Evolutionary conservation across 225 moss, liverwort and hornwort species (phyloP), one percentile per base, ranked within the genome.

Genomic region (Polytrichum formosum): DNA sequence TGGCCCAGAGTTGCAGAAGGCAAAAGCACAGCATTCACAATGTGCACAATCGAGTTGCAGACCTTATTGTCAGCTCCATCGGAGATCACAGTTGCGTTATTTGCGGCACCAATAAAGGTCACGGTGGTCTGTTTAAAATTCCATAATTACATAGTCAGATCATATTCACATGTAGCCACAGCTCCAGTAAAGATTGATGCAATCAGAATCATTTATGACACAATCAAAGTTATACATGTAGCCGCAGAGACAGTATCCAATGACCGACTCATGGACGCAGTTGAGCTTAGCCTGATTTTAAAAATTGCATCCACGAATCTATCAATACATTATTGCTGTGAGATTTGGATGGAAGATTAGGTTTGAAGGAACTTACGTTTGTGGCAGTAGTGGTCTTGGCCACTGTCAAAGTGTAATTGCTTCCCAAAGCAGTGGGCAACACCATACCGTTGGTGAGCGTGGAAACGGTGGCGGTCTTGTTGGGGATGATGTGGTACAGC

Each of bases 11-110:
- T 59, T 1, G 74, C 1, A 5, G 80, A 78, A 16, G 85, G 88
- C 26, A 89, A 69, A 72, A 89, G 58, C 65, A 89, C 88, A 1
- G 46, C 55, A 63, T 85, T 61, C 33, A 81, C 64, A 33, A 89
- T 1, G 53, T 89, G 89, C 21, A 90, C 87, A 0, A 87, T 73
- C 6, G 87, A 90, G 22, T 77, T 79, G 71, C 89, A 90, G 21
- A 90, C 89, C 4, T 0, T 7, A 22, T 74, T 35, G 64, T 90
- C 35, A 10, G 87, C 9, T 46, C 46, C 46, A 46, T 16, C 46
- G 1, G 23, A 1, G 5, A 61, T 8, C 10, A 87, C 89, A 0
- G 83, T 74, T 8, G 87, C 89, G 22, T 79, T 79, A 67, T 77
- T 90, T 70, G 74, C 72, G 0, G 67, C 70, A 25, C 82, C 86